Conservation (phyloP, 805 yeast species). For the Cyberlindnera mrakii region DNA sequence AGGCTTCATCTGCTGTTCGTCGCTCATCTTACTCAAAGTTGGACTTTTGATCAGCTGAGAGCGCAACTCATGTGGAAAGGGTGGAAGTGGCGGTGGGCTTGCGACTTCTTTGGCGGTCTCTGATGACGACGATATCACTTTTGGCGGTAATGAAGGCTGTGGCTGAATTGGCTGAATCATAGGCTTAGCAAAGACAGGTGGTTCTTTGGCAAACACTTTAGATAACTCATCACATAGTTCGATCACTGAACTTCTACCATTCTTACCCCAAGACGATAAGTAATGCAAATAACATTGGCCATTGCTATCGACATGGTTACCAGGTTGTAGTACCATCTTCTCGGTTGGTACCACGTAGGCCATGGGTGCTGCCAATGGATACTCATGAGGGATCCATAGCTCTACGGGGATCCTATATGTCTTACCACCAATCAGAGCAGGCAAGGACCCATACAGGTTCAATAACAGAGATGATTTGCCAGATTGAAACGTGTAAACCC, state of each 20-base stretch:
- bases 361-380: constrained; percentile 67
- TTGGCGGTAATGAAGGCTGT: constrained; percentile 32
- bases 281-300: constrained; percentile 71
- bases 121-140: constrained; percentile 5
- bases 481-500: constrained; percentile 46
- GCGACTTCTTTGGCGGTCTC: neutral
- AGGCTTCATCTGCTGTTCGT: constrained; percentile 4
- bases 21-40: constrained; percentile 9
- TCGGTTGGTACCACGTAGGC: constrained; percentile 55
- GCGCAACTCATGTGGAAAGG: constrained; percentile 30
- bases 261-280: constrained; percentile 45
- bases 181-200: constrained; percentile 39
- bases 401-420: constrained; percentile 50
- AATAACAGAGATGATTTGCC: constrained; percentile 60
- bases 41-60: constrained; percentile 14
- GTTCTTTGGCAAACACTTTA: constrained; percentile 32
- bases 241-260: constrained; percentile 40
- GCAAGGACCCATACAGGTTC: constrained; percentile 55
- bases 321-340: constrained; percentile 44
- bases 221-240: constrained; percentile 25
- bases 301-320: constrained; percentile 60
- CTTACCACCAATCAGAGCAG: constrained; percentile 24
- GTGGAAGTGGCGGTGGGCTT: constrained; percentile 33
- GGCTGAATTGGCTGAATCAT: constrained; percentile 5
- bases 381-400: constrained; percentile 71